Percentiles rank a stretch among this genome's conserved stretches.
phyloP scores from a whole-genome alignment of 768 basidiomycete genomes.

The Agrocybe pediades region DNA sequence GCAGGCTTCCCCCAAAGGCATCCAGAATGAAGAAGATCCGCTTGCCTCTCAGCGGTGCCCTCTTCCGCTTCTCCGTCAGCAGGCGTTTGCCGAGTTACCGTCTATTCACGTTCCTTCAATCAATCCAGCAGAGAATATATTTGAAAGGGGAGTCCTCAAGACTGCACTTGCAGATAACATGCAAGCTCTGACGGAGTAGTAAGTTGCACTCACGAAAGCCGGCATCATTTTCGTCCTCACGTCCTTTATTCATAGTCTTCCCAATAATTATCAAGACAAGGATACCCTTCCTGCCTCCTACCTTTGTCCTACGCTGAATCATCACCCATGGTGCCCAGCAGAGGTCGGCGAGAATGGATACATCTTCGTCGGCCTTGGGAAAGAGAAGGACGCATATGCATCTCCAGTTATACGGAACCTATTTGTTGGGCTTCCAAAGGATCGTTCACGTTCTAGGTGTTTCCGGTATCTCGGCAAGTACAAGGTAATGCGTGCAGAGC shows the following conservation, averaged over 20 bases:
- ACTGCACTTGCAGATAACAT: conserved; percentile 38
- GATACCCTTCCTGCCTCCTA: conserved; percentile 38
- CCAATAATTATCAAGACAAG: conserved; percentile 21
- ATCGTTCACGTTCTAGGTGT: conserved; percentile 24
- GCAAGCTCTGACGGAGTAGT: conserved; percentile 41
- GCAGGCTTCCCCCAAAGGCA: not conserved
- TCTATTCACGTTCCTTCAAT: conserved; percentile 9
- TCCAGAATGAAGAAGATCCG: conserved; percentile 3
- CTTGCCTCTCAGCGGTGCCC: not conserved
- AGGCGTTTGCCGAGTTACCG: conserved; percentile 7
- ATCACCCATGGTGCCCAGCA: conserved; percentile 57
- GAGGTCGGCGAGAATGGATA: conserved; percentile 52
- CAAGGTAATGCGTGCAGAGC: conserved; percentile 39
- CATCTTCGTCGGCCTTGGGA: conserved; percentile 56
- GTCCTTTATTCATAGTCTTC: conserved; percentile 11
- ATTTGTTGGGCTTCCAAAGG: conserved; percentile 43
- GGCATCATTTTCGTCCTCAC: not conserved
- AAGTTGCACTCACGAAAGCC: conserved; percentile 3
- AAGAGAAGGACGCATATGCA: conserved; percentile 43
- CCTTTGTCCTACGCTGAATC: conserved; percentile 50
- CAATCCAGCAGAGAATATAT: conserved; percentile 26
- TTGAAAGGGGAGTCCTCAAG: conserved; percentile 40
- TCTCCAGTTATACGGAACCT: conserved; percentile 41
- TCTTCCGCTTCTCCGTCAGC: conserved; percentile 15
- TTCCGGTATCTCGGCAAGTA: conserved; percentile 52